Conservation (phyloP, 2,329 filamentous ascomycete genomes). For the Paecilomyces dactylethromorphus region DNA sequence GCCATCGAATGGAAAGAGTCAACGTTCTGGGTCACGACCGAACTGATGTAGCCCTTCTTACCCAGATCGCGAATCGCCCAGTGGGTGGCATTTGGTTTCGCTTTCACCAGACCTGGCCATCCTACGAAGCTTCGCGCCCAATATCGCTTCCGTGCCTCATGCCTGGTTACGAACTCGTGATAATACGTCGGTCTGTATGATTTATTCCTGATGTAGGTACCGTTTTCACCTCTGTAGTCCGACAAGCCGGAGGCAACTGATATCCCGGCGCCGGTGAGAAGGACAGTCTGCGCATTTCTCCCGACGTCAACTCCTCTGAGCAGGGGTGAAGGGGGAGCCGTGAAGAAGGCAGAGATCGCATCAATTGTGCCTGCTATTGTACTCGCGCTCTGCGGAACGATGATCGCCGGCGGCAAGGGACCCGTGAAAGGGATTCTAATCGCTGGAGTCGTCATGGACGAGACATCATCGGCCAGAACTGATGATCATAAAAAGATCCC, state of each 20-base stretch:
- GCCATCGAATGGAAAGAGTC: slow-evolving; percentile 83
- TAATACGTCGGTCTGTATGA: slow-evolving; percentile 88
- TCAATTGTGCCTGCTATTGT: slow-evolving; percentile 67
- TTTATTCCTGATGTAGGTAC: slow-evolving; percentile 89
- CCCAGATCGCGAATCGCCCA: slow-evolving; percentile 68
- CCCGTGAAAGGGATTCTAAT: slow-evolving; percentile 90
- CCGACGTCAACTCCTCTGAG: slow-evolving; percentile 39
- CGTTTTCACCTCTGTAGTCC: slow-evolving; percentile 83
- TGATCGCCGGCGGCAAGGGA: slow-evolving; percentile 66
- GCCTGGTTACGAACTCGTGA: slow-evolving; percentile 74
- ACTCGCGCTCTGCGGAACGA: slow-evolving; percentile 66
- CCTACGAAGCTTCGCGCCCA: slow-evolving; percentile 94
- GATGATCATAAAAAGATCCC: neutral
- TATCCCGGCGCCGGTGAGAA: slow-evolving; percentile 79
- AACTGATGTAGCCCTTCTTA: slow-evolving; percentile 63
- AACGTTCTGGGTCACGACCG: slow-evolving; percentile 91
- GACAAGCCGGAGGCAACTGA: slow-evolving; percentile 88
- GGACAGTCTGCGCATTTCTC: slow-evolving; percentile 51
- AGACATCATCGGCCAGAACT: slow-evolving; percentile 20
- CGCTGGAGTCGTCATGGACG: slow-evolving; percentile 60
- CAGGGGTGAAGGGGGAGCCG: slow-evolving; percentile 48
- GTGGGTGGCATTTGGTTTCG: slow-evolving; percentile 75
- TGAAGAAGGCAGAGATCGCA: slow-evolving; percentile 71
- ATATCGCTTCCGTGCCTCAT: slow-evolving; percentile 84
- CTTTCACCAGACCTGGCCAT: slow-evolving; percentile 74